Base-by-base conservation (phyloP, 495 filamentous ascomycete species). In the Chaetomidium leptoderma region DNA sequence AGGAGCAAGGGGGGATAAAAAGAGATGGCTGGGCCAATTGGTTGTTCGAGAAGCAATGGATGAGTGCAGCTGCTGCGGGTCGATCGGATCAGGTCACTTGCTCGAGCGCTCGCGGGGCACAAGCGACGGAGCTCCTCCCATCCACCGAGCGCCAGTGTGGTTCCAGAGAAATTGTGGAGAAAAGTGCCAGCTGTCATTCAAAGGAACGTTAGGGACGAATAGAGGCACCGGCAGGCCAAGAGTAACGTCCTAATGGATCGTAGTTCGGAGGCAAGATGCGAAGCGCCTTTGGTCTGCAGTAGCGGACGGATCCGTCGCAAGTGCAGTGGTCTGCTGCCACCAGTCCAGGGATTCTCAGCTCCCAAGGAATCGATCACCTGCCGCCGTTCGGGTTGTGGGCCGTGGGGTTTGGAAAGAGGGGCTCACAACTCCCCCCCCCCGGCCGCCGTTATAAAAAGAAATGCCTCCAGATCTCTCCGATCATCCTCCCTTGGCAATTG, bases 391-490 rank as follows among this genome's bases (percentile, higher is more conserved):
- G 14, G 36, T n/a, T n/a, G n/a, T n/a, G n/a, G n/a, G n/a, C n/a
- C n/a, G n/a, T n/a, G n/a, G n/a, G n/a, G n/a, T n/a, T 21, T 14
- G 29, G 46, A 40, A 37, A 23, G 49, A 53, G 49, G 49, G 49
- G 35, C 49, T 53, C 33, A 0, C 33, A 5, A 11, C 29, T 17
- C 7, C 17, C 10, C 9, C 29, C n/a, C 23, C 49, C 49, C 23
- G 23, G 23, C 19, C 21, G 36, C 51, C 37, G 51, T 56, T 49
- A 57, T 30, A 57, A 57, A 57, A 57, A 49, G 54, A 57, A 56
- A 56, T 19, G 32, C 43, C 43, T 27, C 7, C 14, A 29, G 14
- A 30, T 47, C 27, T 55, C 52, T 43, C 39, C 40, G 17, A 27
- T 17, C 50, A 30, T 30, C 16, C 9, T 29, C 36, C 24, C 36